phyloP scores from a whole-genome alignment of 345 rosid genomes.

The Linum lewisii region DNA sequence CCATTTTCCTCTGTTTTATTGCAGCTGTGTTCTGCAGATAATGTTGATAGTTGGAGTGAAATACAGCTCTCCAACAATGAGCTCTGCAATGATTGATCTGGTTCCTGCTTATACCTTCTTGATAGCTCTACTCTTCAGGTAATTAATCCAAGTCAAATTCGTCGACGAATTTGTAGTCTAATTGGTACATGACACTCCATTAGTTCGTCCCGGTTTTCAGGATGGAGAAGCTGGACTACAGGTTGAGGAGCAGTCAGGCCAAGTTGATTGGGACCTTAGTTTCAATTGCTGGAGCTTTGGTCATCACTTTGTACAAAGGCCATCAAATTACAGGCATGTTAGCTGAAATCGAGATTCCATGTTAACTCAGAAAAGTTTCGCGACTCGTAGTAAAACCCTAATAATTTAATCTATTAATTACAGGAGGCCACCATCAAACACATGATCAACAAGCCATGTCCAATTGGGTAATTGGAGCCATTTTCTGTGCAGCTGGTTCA shows the following conservation, averaged over 20 bases:
- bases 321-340: constrained; percentile 3
- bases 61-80: constrained; percentile 44
- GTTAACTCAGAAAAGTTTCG: too few relatives aligned
- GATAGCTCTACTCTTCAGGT: constrained; percentile 42
- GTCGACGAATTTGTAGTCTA: too few relatives aligned
- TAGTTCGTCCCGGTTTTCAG: constrained; percentile 14
- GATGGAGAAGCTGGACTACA: constrained; percentile 34
- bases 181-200: background rate
- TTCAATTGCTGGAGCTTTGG: constrained; percentile 36
- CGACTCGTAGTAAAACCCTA: too few relatives aligned
- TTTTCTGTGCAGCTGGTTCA: too few relatives aligned
- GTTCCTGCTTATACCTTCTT: constrained; percentile 41
- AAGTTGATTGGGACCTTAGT: constrained; percentile 32
- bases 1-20: background rate
- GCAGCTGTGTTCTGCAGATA: constrained; percentile 26
- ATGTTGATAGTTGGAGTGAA: constrained; percentile 35
- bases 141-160: too few relatives aligned
- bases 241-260: constrained; percentile 26
- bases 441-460: too few relatives aligned
- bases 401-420: too few relatives aligned
- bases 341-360: too few relatives aligned
- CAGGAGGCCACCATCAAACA: too few relatives aligned
- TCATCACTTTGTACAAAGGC: constrained; percentile 36
- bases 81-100: constrained; percentile 44
- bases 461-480: too few relatives aligned